A percentile compares a stretch with the other conserved stretches of the same genome.
These are phyloP conservation scores for Malania oleifera DNA, from an alignment of 164 flowering plant genomes.

Conservation along the genomic window DNA sequence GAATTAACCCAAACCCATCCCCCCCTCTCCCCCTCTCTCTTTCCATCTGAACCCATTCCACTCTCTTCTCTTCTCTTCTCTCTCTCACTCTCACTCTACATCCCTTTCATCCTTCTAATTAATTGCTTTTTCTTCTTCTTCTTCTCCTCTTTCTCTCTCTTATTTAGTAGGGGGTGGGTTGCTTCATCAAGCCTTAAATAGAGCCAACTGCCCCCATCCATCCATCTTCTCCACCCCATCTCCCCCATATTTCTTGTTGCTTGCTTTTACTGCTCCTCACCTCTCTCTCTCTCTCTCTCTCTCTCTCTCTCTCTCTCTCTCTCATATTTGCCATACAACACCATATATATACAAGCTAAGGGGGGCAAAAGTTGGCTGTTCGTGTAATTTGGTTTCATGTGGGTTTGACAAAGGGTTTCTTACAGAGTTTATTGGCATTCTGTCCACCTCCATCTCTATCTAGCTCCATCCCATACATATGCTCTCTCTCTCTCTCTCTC, in stretches of 20 bases:
- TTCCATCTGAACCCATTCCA: slow-evolving; percentile 11
- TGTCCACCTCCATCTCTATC: slow-evolving; percentile 72
- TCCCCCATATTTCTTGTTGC: too few relatives aligned
- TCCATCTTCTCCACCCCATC: not conserved
- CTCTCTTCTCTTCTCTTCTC: slow-evolving; percentile 5
- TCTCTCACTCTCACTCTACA: slow-evolving; percentile 4
- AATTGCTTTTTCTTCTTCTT: slow-evolving; percentile 3
- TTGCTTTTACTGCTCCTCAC: too few relatives aligned
- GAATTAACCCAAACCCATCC: too few relatives aligned
- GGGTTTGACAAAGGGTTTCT: slow-evolving; percentile 82
- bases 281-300: slow-evolving; percentile 5
- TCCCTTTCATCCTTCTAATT: too few relatives aligned
- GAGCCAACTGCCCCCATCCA: slow-evolving; percentile 11
- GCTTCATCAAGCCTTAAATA: slow-evolving; percentile 18
- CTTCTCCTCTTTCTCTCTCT: slow-evolving; percentile 24
- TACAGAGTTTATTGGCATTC: slow-evolving; percentile 91
- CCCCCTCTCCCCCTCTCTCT: not conserved
- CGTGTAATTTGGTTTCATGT: slow-evolving; percentile 43
- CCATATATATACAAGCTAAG: too few relatives aligned
- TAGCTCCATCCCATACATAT: too few relatives aligned
- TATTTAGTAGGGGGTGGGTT: slow-evolving; percentile 22
- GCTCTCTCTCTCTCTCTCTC: not conserved
- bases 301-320: not conserved
- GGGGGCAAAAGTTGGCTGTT: too few relatives aligned
- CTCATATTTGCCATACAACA: too few relatives aligned